Conservation (phyloP, 306 rosid genomes). For the Cucumis melo region DNA sequence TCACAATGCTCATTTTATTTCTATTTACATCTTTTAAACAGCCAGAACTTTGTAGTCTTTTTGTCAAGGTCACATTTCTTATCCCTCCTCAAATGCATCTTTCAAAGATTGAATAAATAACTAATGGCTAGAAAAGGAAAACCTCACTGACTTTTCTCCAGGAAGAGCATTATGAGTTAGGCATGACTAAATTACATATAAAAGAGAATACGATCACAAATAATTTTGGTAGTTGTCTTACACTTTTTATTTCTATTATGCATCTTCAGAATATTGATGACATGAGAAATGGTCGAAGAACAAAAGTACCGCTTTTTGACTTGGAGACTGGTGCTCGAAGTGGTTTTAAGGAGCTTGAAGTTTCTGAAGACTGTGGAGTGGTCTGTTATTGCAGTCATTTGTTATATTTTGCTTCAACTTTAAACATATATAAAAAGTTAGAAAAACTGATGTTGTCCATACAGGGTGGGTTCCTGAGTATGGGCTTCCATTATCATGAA, state of each 20-base stretch:
- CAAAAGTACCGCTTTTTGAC: conserved; percentile 88
- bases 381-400: conserved; percentile 34
- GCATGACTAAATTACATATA: background rate
- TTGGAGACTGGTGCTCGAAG: conserved; percentile 87
- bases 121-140: background rate
- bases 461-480: background rate
- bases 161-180: background rate
- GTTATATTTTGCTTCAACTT: background rate
- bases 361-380: conserved; percentile 99
- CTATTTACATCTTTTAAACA: background rate
- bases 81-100: background rate
- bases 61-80: background rate
- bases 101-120: background rate
- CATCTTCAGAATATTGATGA: conserved; percentile 80
- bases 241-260: conserved; percentile 8
- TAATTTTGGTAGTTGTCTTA: conserved; percentile 8
- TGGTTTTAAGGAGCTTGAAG: conserved; percentile 91
- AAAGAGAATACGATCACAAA: background rate
- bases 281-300: conserved; percentile 65
- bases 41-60: background rate
- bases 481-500: background rate
- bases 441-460: background rate
- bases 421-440: background rate
- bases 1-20: background rate
- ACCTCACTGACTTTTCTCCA: background rate